phyloP scores from a whole-genome alignment of 345 rosid genomes.

The Boechera stricta region DNA sequence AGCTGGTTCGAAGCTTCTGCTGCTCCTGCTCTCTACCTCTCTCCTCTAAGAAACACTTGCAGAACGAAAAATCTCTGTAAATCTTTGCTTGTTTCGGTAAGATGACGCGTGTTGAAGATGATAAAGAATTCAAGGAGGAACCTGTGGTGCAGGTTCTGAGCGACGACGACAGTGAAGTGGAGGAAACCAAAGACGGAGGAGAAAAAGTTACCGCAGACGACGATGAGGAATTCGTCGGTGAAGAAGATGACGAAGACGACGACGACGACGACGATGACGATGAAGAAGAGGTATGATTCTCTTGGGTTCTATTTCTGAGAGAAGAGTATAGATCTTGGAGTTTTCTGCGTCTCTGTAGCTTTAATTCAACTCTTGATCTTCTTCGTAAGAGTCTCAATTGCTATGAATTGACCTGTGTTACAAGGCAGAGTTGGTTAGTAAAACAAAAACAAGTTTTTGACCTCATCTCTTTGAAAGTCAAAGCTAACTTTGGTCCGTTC shows the following conservation, averaged over 20 bases:
- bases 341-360: neutral
- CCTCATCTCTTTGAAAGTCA: neutral
- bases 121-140: conserved; percentile 47
- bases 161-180: conserved; percentile 45
- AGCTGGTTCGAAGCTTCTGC: conserved; percentile 35
- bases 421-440: neutral
- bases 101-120: conserved; percentile 53
- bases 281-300: conserved; percentile 51
- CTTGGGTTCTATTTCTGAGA: neutral
- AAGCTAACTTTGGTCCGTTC: neutral
- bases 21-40: neutral
- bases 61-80: neutral
- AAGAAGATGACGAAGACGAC: conserved; percentile 38
- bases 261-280: conserved; percentile 52
- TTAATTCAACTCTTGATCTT: neutral
- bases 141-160: conserved; percentile 40
- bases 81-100: neutral
- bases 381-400: neutral
- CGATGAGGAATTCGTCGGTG: conserved; percentile 52
- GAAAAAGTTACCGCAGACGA: conserved; percentile 51
- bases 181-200: conserved; percentile 49
- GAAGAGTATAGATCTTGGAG: conserved; percentile 29
- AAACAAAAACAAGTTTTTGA: neutral
- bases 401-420: neutral
- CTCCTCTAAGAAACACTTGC: neutral